Evolutionary conservation across 495 filamentous ascomycete genomes (phyloP).

Genomic region (Physcia stellaris): DNA sequence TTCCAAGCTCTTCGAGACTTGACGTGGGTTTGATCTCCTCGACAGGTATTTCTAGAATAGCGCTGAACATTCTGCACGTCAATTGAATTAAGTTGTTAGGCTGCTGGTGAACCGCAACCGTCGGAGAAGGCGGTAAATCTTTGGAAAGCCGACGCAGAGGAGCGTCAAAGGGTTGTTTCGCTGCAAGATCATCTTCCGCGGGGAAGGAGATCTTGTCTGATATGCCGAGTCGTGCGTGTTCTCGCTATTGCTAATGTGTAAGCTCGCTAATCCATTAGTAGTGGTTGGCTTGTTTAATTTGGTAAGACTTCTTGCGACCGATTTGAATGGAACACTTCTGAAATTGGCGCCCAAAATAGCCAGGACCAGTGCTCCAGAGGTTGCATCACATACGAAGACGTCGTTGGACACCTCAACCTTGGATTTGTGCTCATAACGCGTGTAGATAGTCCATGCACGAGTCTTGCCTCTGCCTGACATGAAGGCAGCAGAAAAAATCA

Average conservation of each 20-base stretch:
- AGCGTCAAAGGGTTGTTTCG: not conserved
- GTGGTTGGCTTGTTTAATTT: slow-evolving; percentile 5
- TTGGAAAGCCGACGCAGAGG: not conserved
- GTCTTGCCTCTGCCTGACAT: not conserved
- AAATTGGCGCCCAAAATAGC: slow-evolving; percentile 21
- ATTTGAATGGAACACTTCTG: slow-evolving; percentile 14
- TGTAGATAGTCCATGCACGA: slow-evolving; percentile 9
- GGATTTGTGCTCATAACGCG: slow-evolving; percentile 1
- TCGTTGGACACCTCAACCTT: slow-evolving; percentile 16
- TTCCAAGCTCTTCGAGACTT: slow-evolving; percentile 22
- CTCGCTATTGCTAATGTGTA: not conserved
- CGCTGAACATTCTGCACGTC: slow-evolving; percentile 13
- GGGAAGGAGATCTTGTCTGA: not conserved
- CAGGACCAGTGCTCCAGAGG: slow-evolving; percentile 12
- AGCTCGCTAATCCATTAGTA: not conserved
- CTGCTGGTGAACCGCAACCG: too few relatives aligned
- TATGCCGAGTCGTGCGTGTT: not conserved
- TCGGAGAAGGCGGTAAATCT: slow-evolving; percentile 1
- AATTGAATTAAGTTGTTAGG: not conserved
- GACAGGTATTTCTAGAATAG: slow-evolving; percentile 17
- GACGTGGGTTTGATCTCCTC: slow-evolving; percentile 12
- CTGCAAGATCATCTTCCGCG: slow-evolving; percentile 1
- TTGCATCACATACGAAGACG: slow-evolving; percentile 22
- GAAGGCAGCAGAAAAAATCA: slow-evolving; percentile 2
- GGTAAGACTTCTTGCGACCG: slow-evolving; percentile 15